Evolutionary conservation across 2,329 filamentous ascomycete genomes (phyloP), one percentile per base, ranked within the genome.

Genomic region (Sordariomycetes sp.): DNA sequence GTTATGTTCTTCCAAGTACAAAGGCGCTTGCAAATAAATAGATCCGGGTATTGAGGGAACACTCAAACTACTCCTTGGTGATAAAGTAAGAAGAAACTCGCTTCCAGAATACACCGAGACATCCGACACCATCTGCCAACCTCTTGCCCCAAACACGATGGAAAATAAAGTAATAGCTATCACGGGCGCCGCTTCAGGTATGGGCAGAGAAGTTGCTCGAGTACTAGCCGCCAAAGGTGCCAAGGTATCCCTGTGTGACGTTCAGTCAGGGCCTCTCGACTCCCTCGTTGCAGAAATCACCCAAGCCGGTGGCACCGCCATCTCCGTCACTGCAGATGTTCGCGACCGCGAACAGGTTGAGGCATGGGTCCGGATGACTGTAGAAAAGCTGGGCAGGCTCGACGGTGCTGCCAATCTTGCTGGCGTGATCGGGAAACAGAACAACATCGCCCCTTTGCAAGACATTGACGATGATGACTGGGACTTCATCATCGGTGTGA

Each of bases 241-340:
- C n/a, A n/a, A n/a, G n/a, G 42, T 74, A 4, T 66, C 68, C 4
- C 49, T 72, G 3, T 64, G 61, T 8, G 70, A 73, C 42, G 50
- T 71, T 34, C 54, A 63, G 27, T 39, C 50, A 9, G 42, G 46
- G 0, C 49, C 51, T 1, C 55, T 72, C 2, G 37, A 50, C 8
- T 43, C 40, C 14, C 45, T 41, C 6, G 32, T 40, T n/a, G 25
- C 36, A 4, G 33, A 40, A 5, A 44, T 49, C 2, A 19, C 42
- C 30, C 41, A 42, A 25, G 49, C 49, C 16, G 36, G 36, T 4
- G 43, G 43, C 11, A 33, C 42, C 5, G 28, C 20, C n/a, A 36
- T 38, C 12, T n/a, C 9, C 7, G 21, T 17, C 5, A 21, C 26
- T 2, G 36, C 44, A 5, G 42, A 46, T 14, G 43, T 46, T 3